Evolutionary conservation across 2,329 filamentous ascomycete genomes (phyloP).

Genomic region (Pseudogymnoascus sp.): DNA sequence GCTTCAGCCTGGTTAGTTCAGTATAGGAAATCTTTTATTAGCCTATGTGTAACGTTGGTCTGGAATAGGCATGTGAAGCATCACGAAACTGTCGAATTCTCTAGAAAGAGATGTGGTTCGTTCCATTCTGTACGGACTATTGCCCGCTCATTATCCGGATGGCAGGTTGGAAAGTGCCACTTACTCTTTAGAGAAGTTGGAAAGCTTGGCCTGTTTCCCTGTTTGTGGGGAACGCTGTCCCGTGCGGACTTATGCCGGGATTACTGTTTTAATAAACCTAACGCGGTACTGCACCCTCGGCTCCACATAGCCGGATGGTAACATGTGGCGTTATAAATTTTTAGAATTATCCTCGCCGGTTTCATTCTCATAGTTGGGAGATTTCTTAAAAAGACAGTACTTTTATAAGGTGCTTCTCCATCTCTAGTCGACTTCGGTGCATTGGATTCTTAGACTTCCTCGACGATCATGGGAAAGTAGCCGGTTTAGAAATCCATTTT

Average conservation of each 20-base stretch:
- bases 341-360: not conserved
- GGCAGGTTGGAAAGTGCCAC: not conserved
- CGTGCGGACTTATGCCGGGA: not conserved
- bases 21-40: not conserved
- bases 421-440: not conserved
- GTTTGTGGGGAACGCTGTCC: not conserved
- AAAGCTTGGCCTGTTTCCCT: not conserved
- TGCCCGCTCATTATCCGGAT: not conserved
- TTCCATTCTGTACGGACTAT: not conserved
- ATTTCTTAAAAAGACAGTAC: not conserved
- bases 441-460: not conserved
- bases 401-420: not conserved
- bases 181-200: too few species aligned
- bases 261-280: not conserved
- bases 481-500: not conserved
- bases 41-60: not conserved
- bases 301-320: not conserved
- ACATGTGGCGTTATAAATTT: not conserved
- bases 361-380: not conserved
- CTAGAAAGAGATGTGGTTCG: not conserved
- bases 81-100: not conserved
- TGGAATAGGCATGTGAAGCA: not conserved
- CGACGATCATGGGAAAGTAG: not conserved
- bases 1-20: not conserved
- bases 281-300: not conserved